Evolutionary conservation across 768 basidiomycete species (phyloP), one percentile per base, ranked within the genome.

Genomic region (Boletellus emodensis): DNA sequence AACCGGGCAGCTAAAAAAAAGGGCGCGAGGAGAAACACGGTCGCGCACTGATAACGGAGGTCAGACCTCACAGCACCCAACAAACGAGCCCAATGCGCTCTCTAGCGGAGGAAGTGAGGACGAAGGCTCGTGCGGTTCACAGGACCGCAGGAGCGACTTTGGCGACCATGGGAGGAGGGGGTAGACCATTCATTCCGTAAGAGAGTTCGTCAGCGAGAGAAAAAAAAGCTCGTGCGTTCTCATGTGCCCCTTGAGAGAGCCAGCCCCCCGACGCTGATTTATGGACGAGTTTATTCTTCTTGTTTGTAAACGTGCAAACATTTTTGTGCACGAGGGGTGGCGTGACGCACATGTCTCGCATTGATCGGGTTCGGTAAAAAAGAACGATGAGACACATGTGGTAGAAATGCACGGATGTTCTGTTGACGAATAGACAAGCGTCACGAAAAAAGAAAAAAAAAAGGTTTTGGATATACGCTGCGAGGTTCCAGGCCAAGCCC

Each of bases 31-130:
- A 30, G 68, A 70, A 26, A 54, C 43, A 13, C 57, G 68, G 35
- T 48, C 67, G 13, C 68, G 64, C 43, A 9, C 50, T 38, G 65
- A 68, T 48, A 56, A 41, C 49, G 64, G 33, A 17, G 64, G 63
- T n/a, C 64, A 64, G 45, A 62, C 62, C 36, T 63, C 68, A 37
- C 67, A 70, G 22, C 59, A 64, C 3, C 43, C 57, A 37, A 44
- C 57, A 22, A 67, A 70, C 3, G 67, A 68, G 47, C 40, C 62
- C 8, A 55, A 48, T 6, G 51, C 39, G 1, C 52, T 46, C 13
- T 68, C 67, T 11, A 68, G 66, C 51, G 66, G 57, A 14, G 68
- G 60, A 53, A 68, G 66, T 52, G 67, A 68, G 47, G 67, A 68
- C 32, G 67, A 68, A 30, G 67, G 51, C 42, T 68, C 67, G 3